Conservation (phyloP, 2,329 filamentous ascomycete species). For the Fonsecaea nubica region DNA sequence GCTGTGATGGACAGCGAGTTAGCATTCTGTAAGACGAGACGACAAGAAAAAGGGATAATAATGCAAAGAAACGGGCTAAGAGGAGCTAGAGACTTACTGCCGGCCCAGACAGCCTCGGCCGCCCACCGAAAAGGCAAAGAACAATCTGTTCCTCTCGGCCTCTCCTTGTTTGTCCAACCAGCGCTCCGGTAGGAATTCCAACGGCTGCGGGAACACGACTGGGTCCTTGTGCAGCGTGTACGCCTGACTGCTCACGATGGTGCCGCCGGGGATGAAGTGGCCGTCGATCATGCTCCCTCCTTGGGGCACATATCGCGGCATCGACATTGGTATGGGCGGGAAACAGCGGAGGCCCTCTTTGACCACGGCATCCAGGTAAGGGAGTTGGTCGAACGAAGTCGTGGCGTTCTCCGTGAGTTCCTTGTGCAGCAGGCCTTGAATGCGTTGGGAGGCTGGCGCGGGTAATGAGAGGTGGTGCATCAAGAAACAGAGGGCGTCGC, state of each 20-base stretch:
- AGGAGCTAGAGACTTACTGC: constrained; percentile 60
- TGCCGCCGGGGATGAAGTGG: constrained; percentile 44
- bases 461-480: constrained; percentile 72
- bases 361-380: constrained; percentile 56
- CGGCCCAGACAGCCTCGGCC: constrained; percentile 33
- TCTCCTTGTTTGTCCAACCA: constrained; percentile 32
- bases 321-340: constrained; percentile 48
- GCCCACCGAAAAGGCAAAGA: constrained; percentile 31
- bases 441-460: constrained; percentile 51
- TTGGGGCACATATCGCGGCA: constrained; percentile 48
- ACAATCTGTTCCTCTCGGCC: constrained; percentile 26
- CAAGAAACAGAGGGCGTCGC: constrained; percentile 72
- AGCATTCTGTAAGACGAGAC: constrained; percentile 5
- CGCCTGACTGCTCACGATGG: constrained; percentile 41
- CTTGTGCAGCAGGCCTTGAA: constrained; percentile 60
- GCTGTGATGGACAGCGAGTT: constrained; percentile 43
- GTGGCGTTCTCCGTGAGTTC: constrained; percentile 58
- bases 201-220: constrained; percentile 38
- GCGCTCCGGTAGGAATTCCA: constrained; percentile 35
- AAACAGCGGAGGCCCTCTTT: constrained; percentile 57
- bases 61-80: background rate
- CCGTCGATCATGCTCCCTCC: constrained; percentile 44
- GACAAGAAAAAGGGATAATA: background rate
- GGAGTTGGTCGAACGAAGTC: constrained; percentile 39
- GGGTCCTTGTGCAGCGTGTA: constrained; percentile 39